Percentiles rank a stretch among this genome's conserved stretches.
phyloP scores from a whole-genome alignment of 208 protist genomes.

The Angomonas deanei region DNA sequence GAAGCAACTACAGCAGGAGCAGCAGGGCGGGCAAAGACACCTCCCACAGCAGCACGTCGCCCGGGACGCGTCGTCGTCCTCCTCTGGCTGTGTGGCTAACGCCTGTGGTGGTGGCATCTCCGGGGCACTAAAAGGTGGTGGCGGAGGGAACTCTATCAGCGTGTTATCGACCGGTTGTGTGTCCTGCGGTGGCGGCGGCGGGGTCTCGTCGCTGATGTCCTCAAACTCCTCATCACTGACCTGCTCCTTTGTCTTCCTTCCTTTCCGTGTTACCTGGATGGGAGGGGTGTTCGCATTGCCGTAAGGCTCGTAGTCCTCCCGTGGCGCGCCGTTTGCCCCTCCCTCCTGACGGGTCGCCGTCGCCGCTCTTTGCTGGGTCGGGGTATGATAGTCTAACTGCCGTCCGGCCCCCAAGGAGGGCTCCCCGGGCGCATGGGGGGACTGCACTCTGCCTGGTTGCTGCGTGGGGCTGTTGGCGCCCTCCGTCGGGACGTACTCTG shows the following conservation, averaged over 20 bases:
- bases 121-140: conserved; percentile 28
- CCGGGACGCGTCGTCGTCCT: conserved; percentile 20
- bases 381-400: not conserved
- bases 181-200: conserved; percentile 10
- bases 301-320: not conserved
- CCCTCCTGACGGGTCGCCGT: not conserved
- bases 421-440: not conserved
- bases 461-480: not conserved
- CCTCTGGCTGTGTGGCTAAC: conserved; percentile 13
- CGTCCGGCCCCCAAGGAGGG: not conserved
- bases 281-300: not conserved
- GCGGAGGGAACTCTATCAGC: conserved; percentile 57
- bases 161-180: conserved; percentile 15
- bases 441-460: not conserved
- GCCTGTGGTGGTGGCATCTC: conserved; percentile 41
- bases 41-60: conserved; percentile 10
- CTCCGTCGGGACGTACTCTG: conserved; percentile 30
- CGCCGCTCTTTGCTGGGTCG: conserved; percentile 2
- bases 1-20: not conserved
- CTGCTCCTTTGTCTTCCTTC: not conserved
- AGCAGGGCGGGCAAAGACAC: not conserved
- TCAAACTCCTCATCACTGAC: not conserved
- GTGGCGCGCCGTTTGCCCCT: not conserved
- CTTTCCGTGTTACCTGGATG: not conserved
- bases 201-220: not conserved